Evolutionary conservation across 208 protist genomes (phyloP), one percentile per base, ranked within the genome.

Genomic region (Leishmania martiniquensis): DNA sequence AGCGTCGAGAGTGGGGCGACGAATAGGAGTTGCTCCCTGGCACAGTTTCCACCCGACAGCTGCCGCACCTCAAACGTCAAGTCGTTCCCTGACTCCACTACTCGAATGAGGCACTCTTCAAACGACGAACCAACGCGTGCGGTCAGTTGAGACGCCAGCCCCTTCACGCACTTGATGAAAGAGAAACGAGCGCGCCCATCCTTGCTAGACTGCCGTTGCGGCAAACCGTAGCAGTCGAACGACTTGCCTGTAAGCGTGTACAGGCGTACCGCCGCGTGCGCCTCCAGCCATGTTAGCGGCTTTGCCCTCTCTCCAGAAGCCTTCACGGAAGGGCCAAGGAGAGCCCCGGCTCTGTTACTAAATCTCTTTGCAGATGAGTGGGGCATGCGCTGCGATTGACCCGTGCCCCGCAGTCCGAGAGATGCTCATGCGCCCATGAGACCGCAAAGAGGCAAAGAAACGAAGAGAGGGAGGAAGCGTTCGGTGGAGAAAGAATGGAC

Each of bases 211-310:
- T 37, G 55, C 15, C 68, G 65, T 32, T 80, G 68, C 15, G 86
- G 78, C 12, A 91, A 75, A 9, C 86, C 84, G 60, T 88, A 78
- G 66, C 77, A 70, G 72, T 92, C 87, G 49, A 88, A 90, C n/a
- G 49, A 70, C 25, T 80, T 79, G n/a, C 76, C 72, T 0, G 63
- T 25, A 2, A 86, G 59, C 9, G 75, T 81, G 17, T 87, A 76
- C 29, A 91, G 77, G 45, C 87, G 86, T 9, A 91, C 84, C 2
- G 78, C 87, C 6, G 84, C 90, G 70, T 85, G 74, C 10, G 87
- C 79, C 32, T 69, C 69, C 4, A 94, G 72, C 0, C 76, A 69
- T 5, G 70, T 82, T 4, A 89, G 51, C 37, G n/a, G 32, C 17
- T 42, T 59, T 44, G 7, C 47, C n/a, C 45, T 34, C 10, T 75